Evolutionary conservation across 2,329 filamentous ascomycete genomes (phyloP).

Genomic region (Diaporthe capsici): DNA sequence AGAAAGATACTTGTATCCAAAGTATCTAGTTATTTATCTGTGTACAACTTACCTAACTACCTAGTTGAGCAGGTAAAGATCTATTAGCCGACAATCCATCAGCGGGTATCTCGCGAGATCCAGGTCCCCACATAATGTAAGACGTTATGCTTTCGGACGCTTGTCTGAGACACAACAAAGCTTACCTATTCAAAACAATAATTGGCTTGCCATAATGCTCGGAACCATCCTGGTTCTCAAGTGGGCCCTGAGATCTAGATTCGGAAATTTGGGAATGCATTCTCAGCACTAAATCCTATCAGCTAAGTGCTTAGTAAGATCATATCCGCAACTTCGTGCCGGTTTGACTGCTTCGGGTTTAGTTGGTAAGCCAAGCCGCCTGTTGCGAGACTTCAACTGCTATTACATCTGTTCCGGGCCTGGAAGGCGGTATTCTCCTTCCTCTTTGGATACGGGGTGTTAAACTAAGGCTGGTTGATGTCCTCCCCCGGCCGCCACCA

Average conservation of each 20-base stretch:
- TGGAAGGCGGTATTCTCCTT: background rate
- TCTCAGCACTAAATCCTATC: slow-evolving; percentile 20
- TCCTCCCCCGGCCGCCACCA: background rate
- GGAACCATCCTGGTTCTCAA: background rate
- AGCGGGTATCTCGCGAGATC: no score
- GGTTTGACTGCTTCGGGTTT: background rate
- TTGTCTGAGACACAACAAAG: no score
- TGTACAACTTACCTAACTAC: background rate
- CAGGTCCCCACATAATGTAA: no score
- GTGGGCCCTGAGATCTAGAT: background rate
- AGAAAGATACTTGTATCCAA: background rate
- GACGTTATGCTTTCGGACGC: no score
- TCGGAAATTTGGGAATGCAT: background rate
- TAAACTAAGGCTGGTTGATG: background rate
- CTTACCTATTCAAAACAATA: no score
- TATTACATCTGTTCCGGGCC: background rate
- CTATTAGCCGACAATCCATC: no score
- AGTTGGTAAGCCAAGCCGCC: background rate
- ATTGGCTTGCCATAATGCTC: background rate
- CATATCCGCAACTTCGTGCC: background rate
- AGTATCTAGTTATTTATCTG: background rate
- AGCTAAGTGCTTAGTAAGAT: background rate
- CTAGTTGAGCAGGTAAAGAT: no score
- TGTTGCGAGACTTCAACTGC: background rate
- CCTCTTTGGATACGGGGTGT: background rate